Base-by-base conservation (phyloP, 805 yeast species). In the Lachancea quebecensis region DNA sequence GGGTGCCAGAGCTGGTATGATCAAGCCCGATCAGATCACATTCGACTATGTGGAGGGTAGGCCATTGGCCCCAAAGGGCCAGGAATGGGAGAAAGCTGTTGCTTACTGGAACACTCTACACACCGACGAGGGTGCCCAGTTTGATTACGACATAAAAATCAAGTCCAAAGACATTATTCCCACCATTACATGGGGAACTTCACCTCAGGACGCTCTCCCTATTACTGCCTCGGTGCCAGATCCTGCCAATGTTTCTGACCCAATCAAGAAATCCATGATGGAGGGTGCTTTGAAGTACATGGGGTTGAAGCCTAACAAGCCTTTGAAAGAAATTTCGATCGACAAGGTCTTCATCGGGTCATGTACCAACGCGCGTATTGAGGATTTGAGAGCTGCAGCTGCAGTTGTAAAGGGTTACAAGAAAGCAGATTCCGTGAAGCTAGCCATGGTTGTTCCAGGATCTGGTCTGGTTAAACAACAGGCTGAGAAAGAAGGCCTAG, bases 1-100 rank as follows among this genome's bases (percentile, higher is more conserved):
- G 49, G 99, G 99, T 71, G 99, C 99, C 14, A 83, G 99, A 72
- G 98, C 99, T 25, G 99, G 99, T 70, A 88, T 93, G 97, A 91
- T 93, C 65, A 85, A 83, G 53, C 99, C 99, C 9, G 99, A 93
- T 64, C 85, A 89, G 53, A 81, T 66, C 44, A 91, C 98, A 27
- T 86, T 84, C 60, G 82, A 83, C 48, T 93, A 93, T 69, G 74
- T 93, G 58, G 82, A 90, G 71, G 95, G 95, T 50, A 79, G 96
- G 64, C 97, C 98, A 36, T 75, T 93, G 56, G 91, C 96, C 52
- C 99, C 99, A 62, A 77, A 78, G 62, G 99, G 95, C 48, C 88
- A 68, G 3, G 90, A 91, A 70, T 93, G 96, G 96, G 95, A 85
- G 45, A 89, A 91, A 68, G 99, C 98, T 46, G 75, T 89, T 31